These are phyloP conservation scores for Ogataea corticis DNA, from an alignment of 805 yeast species.

Conservation along the genomic window DNA sequence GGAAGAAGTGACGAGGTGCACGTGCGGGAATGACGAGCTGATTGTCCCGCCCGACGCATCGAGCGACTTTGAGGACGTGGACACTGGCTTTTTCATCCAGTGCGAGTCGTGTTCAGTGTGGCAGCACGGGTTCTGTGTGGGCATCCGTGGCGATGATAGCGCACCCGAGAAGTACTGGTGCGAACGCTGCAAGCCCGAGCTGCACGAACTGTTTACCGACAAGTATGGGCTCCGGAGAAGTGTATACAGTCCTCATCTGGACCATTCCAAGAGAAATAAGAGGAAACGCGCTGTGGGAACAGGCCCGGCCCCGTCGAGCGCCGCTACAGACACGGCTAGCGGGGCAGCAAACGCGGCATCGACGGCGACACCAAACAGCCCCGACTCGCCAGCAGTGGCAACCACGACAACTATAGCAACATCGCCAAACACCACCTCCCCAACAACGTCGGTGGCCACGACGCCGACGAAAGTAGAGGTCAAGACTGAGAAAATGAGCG, in stretches of 20 bases:
- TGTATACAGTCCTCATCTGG: conserved; percentile 47
- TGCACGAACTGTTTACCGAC: conserved; percentile 58
- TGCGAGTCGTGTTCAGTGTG: conserved; percentile 92
- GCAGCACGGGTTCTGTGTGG: conserved; percentile 98
- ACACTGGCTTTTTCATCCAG: conserved; percentile 70
- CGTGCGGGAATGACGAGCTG: conserved; percentile 52
- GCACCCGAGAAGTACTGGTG: conserved; percentile 96
- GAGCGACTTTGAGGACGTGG: conserved; percentile 40
- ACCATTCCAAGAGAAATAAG: conserved; percentile 28
- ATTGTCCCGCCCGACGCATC: conserved; percentile 32
- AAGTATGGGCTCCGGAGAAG: conserved; percentile 49
- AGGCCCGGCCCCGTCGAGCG: conserved; percentile 1
- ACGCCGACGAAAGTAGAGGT: conserved; percentile 16
- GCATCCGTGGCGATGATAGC: conserved; percentile 67
- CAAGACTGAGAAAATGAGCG: conserved; percentile 14
- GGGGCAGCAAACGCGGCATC: conserved; percentile 12
- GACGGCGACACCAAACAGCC: conserved; percentile 8
- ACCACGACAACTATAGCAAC: conserved; percentile 10
- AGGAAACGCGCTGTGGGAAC: conserved; percentile 18
- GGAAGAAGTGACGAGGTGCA: conserved; percentile 54
- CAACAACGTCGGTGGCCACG: conserved; percentile 8
- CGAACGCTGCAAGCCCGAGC: conserved; percentile 84
- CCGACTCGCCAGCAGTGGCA: conserved; percentile 15
- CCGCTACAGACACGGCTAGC: conserved; percentile 1
- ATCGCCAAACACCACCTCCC: conserved; percentile 9